Conservation (phyloP, 192 early-diverging fungal genomes). For the Martensiomyces pterosporus region DNA sequence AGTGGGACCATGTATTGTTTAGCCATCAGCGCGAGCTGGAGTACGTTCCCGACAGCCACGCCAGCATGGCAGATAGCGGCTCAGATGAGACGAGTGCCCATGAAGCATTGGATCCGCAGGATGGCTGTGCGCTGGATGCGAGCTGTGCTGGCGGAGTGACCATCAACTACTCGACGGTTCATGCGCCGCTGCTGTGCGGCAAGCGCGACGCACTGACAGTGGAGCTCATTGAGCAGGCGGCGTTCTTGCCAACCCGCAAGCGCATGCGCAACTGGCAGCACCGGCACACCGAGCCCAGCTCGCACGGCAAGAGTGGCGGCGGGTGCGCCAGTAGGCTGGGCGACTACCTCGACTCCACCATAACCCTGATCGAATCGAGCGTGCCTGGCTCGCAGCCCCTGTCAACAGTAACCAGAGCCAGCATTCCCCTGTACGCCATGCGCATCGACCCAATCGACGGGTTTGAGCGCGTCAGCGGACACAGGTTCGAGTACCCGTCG, state of each 20-base stretch:
- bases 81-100: too few species aligned
- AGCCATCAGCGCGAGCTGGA: constrained; percentile 26
- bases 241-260: constrained; percentile 29
- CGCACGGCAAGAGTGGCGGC: neutral
- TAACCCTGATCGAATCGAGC: constrained; percentile 44
- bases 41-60: constrained; percentile 1
- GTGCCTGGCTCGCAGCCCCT: constrained; percentile 45
- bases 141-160: constrained; percentile 6
- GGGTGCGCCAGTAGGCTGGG: constrained; percentile 6
- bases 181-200: constrained; percentile 25
- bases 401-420: constrained; percentile 18
- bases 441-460: constrained; percentile 44
- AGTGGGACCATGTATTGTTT: constrained; percentile 26
- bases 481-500: constrained; percentile 15
- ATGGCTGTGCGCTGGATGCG: too few species aligned
- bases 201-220: constrained; percentile 39
- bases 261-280: constrained; percentile 32
- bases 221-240: constrained; percentile 4
- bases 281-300: too few species aligned
- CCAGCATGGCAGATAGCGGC: too few species aligned
- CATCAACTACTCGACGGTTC: constrained; percentile 19
- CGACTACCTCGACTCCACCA: constrained; percentile 25
- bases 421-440: constrained; percentile 26
- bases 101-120: too few species aligned
- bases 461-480: constrained; percentile 30